These are phyloP conservation scores for Huiozyma naganishii DNA, from an alignment of 805 yeast genomes.

Conservation along the genomic window DNA sequence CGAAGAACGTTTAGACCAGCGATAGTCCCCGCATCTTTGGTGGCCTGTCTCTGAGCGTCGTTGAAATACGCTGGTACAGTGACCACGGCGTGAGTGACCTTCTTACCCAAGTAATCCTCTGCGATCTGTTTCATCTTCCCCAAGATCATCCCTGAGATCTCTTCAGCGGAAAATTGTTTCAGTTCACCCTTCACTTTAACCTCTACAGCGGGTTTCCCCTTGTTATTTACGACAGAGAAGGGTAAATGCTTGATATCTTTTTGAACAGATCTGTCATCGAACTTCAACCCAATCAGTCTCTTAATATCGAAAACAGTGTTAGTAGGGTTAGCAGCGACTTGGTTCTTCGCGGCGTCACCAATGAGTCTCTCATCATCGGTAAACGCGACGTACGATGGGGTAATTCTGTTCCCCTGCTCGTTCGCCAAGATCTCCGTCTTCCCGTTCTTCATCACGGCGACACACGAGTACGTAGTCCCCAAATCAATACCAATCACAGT, in stretches of 20 bases:
- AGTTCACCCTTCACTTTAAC: slow-evolving; percentile 66
- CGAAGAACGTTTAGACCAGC: slow-evolving; percentile 83
- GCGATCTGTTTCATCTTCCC: slow-evolving; percentile 89
- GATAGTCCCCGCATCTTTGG: slow-evolving; percentile 87
- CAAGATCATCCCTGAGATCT: slow-evolving; percentile 83
- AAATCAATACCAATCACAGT: slow-evolving; percentile 87
- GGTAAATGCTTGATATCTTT: slow-evolving; percentile 78
- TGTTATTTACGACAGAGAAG: slow-evolving; percentile 53
- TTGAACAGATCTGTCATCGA: slow-evolving; percentile 65
- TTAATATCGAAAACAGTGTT: slow-evolving; percentile 88
- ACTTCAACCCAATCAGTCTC: slow-evolving; percentile 82
- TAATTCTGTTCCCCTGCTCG: slow-evolving; percentile 95
- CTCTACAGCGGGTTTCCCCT: slow-evolving; percentile 74
- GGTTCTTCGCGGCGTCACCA: slow-evolving; percentile 95
- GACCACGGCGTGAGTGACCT: slow-evolving; percentile 82
- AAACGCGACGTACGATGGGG: slow-evolving; percentile 91
- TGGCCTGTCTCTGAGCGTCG: slow-evolving; percentile 91
- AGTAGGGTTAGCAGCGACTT: slow-evolving; percentile 77
- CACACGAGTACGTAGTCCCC: slow-evolving; percentile 97
- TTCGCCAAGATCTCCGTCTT: slow-evolving; percentile 88
- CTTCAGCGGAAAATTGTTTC: slow-evolving; percentile 82
- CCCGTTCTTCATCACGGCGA: slow-evolving; percentile 76
- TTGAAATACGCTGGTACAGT: slow-evolving; percentile 91
- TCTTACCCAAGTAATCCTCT: slow-evolving; percentile 77
- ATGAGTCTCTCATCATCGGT: slow-evolving; percentile 85